phyloP scores from a whole-genome alignment of 164 flowering plant genomes.

The Dillenia suffruticosa region DNA sequence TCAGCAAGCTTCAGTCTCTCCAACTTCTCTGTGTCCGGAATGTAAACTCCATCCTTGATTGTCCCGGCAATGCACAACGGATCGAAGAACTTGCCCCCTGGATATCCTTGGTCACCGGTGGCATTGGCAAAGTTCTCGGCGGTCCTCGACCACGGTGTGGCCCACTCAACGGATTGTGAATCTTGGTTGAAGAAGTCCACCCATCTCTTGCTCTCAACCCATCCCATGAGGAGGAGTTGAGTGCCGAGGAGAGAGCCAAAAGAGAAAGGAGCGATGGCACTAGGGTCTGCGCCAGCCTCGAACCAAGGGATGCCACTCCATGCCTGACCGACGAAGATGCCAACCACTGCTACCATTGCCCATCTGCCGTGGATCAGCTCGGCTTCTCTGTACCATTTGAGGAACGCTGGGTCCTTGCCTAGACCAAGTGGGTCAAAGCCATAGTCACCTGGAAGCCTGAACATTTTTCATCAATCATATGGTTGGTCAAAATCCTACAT shows the following conservation, averaged over 20 bases:
- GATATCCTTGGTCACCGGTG: constrained; percentile 95
- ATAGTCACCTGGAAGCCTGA: constrained; percentile 90
- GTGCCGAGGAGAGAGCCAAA: constrained; percentile 89
- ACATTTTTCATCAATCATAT: constrained; percentile 1
- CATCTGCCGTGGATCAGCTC: constrained; percentile 98
- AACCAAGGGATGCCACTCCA: constrained; percentile 99
- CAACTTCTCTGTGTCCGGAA: constrained; percentile 79
- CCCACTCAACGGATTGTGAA: constrained; percentile 96
- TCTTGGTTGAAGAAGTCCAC: constrained; percentile 98
- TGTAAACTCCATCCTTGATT: constrained; percentile 61
- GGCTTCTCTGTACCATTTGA: constrained; percentile 98
- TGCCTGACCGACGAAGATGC: constrained; percentile 93
- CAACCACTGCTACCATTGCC: constrained; percentile 95
- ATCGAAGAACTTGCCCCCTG: constrained; percentile 95
- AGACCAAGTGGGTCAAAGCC: constrained; percentile 98
- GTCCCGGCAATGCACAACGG: constrained; percentile 76
- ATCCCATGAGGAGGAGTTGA: constrained; percentile 93
- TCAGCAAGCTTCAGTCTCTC: constrained; percentile 92
- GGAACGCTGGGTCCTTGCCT: constrained; percentile 95
- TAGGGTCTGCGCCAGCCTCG: constrained; percentile 94
- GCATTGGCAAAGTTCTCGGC: constrained; percentile 86
- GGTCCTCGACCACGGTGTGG: constrained; percentile 92
- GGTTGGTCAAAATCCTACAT: neutral
- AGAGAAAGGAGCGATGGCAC: constrained; percentile 95
- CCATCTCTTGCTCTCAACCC: constrained; percentile 99